Evolutionary conservation across 2,329 filamentous ascomycete genomes (phyloP), one percentile per base, ranked within the genome.

Genomic region (Trichoderma guizhouense): DNA sequence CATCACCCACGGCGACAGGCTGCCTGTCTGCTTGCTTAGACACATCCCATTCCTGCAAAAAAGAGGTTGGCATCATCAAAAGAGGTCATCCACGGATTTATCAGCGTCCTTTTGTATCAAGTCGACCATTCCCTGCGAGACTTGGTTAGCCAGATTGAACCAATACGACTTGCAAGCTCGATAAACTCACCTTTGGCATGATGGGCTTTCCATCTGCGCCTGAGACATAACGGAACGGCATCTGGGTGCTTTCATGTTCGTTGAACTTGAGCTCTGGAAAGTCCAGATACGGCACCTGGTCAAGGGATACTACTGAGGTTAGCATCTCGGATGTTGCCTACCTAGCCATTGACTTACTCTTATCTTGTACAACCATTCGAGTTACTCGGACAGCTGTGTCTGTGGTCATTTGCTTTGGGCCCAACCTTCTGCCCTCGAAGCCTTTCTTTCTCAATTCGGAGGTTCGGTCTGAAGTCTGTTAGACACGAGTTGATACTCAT

Each of bases 191-290:
- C 84, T 93, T 87, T 26, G 96, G 96, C 94, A 99, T 97, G 72
- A 98, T 90, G 1, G 95, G 93, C 76, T 93, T 86, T 58, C 92
- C 94, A 71, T 93, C 85, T 12, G 88, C 84, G 66, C 88, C 91
- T 79, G 89, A 91, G 65, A 99, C 95, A 79, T 99, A 99, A 76
- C 96, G 93, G 82, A 99, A 99, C 1, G 96, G 96, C 96, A 99
- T 98, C 81, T 97, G 88, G 0, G 95, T 97, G 80, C 93, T 96
- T 83, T 99, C 96, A 78, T 97, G 91, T 79, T 96, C 91, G 80
- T 93, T 93, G 81, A 98, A 92, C 79, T 91, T 91, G 79, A 99
- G 88, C 79, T 98, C 95, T 0, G 96, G 96, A 78, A 93, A 91
- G 80, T 98, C 95, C 39, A 96, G 81, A 79, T 96, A 98, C 2